Evolutionary conservation across 1,284 basidiomycete species (phyloP).

Genomic region (Ustilago hordei): DNA sequence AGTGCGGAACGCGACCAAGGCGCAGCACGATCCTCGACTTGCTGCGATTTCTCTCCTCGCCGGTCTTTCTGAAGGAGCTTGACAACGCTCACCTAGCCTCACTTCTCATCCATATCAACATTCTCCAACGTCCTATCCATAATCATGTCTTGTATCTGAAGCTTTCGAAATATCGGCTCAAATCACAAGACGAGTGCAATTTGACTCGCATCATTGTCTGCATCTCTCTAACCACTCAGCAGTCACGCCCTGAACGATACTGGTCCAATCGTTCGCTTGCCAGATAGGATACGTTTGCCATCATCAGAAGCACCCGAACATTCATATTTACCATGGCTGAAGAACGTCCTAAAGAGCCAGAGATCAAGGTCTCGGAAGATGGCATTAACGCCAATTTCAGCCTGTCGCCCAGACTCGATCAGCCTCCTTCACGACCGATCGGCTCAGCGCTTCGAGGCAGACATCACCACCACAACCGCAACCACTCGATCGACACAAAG

Average conservation of each 20-base stretch:
- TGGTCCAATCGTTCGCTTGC: background rate
- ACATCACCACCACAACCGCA: constrained; percentile 46
- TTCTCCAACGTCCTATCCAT: background rate
- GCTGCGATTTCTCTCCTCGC: background rate
- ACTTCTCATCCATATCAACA: background rate
- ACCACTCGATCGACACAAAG: constrained; percentile 55
- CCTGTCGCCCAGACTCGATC: constrained; percentile 41
- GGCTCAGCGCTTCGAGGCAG: constrained; percentile 26
- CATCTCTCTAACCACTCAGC: background rate
- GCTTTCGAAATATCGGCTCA: background rate
- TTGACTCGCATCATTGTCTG: background rate
- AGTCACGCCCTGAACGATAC: background rate
- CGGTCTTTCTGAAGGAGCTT: background rate
- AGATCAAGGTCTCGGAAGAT: constrained; percentile 48
- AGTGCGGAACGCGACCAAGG: background rate
- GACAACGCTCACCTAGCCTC: background rate
- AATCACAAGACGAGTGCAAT: background rate
- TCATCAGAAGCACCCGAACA: background rate
- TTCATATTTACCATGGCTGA: constrained; percentile 24
- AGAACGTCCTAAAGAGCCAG: constrained; percentile 36
- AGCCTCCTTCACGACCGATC: constrained; percentile 28
- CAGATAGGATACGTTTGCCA: background rate
- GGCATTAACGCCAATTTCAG: constrained; percentile 50
- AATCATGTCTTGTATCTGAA: constrained; percentile 23
- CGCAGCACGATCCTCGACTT: constrained; percentile 5